Conservation (phyloP, 1,139 yeast genomes). For the Candida pseudocylindracea region DNA sequence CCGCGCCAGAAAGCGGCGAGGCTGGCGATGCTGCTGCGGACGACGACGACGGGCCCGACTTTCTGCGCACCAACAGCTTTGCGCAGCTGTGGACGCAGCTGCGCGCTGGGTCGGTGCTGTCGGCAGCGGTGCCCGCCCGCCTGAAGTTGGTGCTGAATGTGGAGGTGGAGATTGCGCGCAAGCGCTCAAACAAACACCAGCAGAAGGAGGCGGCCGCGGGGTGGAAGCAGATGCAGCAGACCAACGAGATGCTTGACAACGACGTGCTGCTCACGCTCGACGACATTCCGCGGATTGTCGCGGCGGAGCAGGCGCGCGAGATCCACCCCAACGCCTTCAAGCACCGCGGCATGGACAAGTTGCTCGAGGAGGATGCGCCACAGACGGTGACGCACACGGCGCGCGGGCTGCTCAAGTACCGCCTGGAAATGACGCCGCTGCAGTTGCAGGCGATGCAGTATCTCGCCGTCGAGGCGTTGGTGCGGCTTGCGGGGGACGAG, state of each 20-base stretch:
- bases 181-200: too few species aligned
- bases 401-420: slow-evolving; percentile 4
- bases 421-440: background rate
- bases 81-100: too few species aligned
- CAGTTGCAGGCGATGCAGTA: slow-evolving; percentile 12
- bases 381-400: slow-evolving; percentile 18
- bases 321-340: slow-evolving; percentile 72
- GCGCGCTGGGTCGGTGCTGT: too few species aligned
- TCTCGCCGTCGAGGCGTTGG: slow-evolving; percentile 48
- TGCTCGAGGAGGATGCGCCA: too few species aligned
- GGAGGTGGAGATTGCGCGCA: too few species aligned
- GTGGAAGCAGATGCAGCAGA: slow-evolving; percentile 5
- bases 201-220: slow-evolving; percentile 2
- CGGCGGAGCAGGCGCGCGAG: slow-evolving; percentile 91
- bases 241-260: slow-evolving; percentile 51
- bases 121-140: too few species aligned
- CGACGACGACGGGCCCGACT: slow-evolving; percentile 3
- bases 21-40: slow-evolving; percentile 6
- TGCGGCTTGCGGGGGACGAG: slow-evolving; percentile 7
- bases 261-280: slow-evolving; percentile 81
- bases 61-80: too few species aligned
- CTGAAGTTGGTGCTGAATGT: too few species aligned
- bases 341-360: slow-evolving; percentile 17
- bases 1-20: slow-evolving; percentile 18
- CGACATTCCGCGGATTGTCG: slow-evolving; percentile 91